Evolutionary conservation across 306 rosid species (phyloP).

Genomic region (Dicorynia guianensis): DNA sequence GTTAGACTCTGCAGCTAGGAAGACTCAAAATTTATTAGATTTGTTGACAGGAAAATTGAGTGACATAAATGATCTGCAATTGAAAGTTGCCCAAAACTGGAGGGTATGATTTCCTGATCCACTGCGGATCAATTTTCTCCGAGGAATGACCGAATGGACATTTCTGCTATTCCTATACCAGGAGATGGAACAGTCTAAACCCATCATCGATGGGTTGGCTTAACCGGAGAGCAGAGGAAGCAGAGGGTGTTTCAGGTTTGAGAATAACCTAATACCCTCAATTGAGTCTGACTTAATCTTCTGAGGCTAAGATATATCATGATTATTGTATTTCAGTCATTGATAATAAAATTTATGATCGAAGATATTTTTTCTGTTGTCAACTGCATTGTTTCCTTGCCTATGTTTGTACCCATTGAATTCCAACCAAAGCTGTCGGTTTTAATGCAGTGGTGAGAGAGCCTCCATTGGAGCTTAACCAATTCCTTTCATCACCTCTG

Average conservation of each 20-base stretch:
- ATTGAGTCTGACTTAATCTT: slow-evolving; percentile 43
- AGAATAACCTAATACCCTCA: slow-evolving; percentile 42
- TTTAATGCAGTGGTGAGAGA: slow-evolving; percentile 58
- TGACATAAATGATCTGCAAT: slow-evolving; percentile 5
- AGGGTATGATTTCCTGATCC: slow-evolving; percentile 28
- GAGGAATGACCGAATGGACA: slow-evolving; percentile 16
- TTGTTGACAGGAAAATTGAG: slow-evolving; percentile 5
- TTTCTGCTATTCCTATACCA: slow-evolving; percentile 34
- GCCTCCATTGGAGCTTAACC: slow-evolving; percentile 55
- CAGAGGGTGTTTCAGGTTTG: slow-evolving; percentile 61
- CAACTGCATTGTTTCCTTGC: slow-evolving; percentile 6
- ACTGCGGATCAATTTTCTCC: slow-evolving; percentile 7
- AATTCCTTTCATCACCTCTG: slow-evolving; percentile 48
- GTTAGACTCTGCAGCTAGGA: slow-evolving; percentile 74
- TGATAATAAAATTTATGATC: slow-evolving; percentile 32
- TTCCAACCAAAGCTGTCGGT: slow-evolving; percentile 55
- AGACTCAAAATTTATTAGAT: not conserved
- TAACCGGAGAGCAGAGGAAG: slow-evolving; percentile 23
- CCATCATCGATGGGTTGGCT: slow-evolving; percentile 42
- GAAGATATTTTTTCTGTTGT: slow-evolving; percentile 18
- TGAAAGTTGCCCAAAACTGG: slow-evolving; percentile 5
- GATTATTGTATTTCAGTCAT: slow-evolving; percentile 43
- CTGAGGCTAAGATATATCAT: slow-evolving; percentile 15
- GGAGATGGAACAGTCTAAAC: slow-evolving; percentile 37
- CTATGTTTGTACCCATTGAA: slow-evolving; percentile 32